Evolutionary conservation across 2,329 filamentous ascomycete species (phyloP).

Genomic region (Diplodia mutila): DNA sequence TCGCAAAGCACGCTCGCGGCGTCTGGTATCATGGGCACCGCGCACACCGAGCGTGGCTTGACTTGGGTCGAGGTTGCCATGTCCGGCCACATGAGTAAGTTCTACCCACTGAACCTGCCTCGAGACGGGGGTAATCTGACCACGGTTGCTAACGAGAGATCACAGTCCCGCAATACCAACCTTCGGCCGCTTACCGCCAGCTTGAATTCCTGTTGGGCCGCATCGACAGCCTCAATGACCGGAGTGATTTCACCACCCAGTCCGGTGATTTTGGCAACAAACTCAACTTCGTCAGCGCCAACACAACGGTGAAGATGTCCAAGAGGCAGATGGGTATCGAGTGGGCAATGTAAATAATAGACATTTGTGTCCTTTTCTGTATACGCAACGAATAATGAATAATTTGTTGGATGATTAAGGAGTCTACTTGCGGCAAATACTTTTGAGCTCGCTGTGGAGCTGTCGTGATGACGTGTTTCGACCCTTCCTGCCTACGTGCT

Average conservation of each 20-base stretch:
- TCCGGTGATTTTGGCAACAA: slow-evolving; percentile 24
- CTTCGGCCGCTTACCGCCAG: slow-evolving; percentile 69
- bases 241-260: slow-evolving; percentile 30
- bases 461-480: background rate
- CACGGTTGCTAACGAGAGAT: no score
- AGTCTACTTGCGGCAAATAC: background rate
- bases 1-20: slow-evolving; percentile 56
- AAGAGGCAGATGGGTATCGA: slow-evolving; percentile 18
- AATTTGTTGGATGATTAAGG: background rate
- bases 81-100: slow-evolving; percentile 65
- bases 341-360: background rate
- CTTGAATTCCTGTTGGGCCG: slow-evolving; percentile 76
- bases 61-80: slow-evolving; percentile 69
- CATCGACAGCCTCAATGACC: slow-evolving; percentile 58
- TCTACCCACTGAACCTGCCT: background rate
- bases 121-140: background rate
- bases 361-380: background rate
- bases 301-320: slow-evolving; percentile 2
- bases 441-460: background rate
- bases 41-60: slow-evolving; percentile 74
- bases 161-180: slow-evolving; percentile 62
- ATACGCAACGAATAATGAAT: background rate
- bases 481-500: background rate
- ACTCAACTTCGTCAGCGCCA: slow-evolving; percentile 8
- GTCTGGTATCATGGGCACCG: slow-evolving; percentile 69